Evolutionary conservation across 371 early-diverging fungal genomes (phyloP).

Genomic region (Zopfochytrium polystomum): DNA sequence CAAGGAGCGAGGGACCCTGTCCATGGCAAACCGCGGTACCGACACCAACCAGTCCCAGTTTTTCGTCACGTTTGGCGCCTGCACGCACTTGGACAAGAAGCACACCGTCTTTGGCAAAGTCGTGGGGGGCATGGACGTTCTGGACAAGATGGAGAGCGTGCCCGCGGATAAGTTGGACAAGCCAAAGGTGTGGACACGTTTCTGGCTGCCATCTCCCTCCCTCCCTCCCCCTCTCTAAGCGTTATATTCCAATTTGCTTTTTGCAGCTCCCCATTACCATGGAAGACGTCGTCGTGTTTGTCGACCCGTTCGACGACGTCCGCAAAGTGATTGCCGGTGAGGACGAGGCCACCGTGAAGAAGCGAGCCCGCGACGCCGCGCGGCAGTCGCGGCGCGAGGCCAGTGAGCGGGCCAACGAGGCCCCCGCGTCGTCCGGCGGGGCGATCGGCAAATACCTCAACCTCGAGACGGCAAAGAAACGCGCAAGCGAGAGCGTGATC

Average conservation of each 20-base stretch:
- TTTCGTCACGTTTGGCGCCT: conserved; percentile 82
- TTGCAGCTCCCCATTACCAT: conserved; percentile 64
- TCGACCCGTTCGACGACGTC: conserved; percentile 81
- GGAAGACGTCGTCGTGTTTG: conserved; percentile 67
- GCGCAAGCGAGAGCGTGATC: not conserved
- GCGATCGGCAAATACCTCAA: conserved; percentile 16
- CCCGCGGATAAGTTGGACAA: conserved; percentile 70
- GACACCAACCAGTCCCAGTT: conserved; percentile 86
- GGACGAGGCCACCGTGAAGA: conserved; percentile 28
- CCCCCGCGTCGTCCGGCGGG: not conserved
- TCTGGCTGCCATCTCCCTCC: not conserved
- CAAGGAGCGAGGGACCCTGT: conserved; percentile 70
- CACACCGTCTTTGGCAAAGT: conserved; percentile 79
- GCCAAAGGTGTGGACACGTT: conserved; percentile 46
- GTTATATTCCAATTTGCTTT: conserved; percentile 7
- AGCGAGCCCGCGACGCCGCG: no score
- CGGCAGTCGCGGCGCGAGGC: no score
- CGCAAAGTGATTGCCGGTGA: conserved; percentile 7
- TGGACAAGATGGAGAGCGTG: conserved; percentile 74
- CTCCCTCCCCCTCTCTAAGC: not conserved
- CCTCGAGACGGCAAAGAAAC: not conserved
- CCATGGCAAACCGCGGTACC: conserved; percentile 89
- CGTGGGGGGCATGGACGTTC: conserved; percentile 76
- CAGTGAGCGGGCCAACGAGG: conserved; percentile 9
- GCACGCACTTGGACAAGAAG: conserved; percentile 81